Base-by-base conservation (phyloP, 176 grass and related monocot genomes). In the Oryza longistaminata region DNA sequence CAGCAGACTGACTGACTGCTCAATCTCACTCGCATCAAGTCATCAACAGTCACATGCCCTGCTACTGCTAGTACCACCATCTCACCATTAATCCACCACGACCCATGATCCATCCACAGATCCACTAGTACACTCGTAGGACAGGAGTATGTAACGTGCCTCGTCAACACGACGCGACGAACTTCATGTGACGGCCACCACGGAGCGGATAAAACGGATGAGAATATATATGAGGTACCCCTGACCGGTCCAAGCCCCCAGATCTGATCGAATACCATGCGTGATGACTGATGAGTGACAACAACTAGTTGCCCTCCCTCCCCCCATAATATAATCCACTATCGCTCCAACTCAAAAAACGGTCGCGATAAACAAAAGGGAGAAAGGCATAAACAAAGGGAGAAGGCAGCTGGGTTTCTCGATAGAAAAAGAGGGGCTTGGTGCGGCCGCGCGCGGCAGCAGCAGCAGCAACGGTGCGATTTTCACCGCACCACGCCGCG, bases 401-500 rank as follows among this genome's bases (percentile, higher is more conserved):
- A 10, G 42, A 10, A 42, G 40, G 40, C 40, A 42, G 42, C 42
- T 43, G 42, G 42, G 42, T 43, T 19, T 55, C 16, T 55, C 50
- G 50, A 55, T 19, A 43, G 6, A 58, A 84, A 75, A 62, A 37
- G 6, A 37, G 6, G 5, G 39, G 9, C 2, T 24, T 62, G 58
- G 58, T 24, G 31, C 19, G 0, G 55, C 43, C 19, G 27, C 29
- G 29, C 19, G 27, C 29, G 29, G 29, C 70, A 22, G 80, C 34
- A 19, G 16, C 42, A n/a, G n/a, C n/a, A 43, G 27, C 58, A 84
- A 76, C 72, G 71, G 58, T 68, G 82, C 21, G 45, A 75, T 84
- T 76, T 39, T 22, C 17, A 9, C 19, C 53, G 7, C 37, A 39
- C 39, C 39, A 40, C 39, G 39, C 53, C 16, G 4, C 50, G 6